A percentile compares a stretch with the other conserved stretches of the same genome.
Evolutionary conservation across 768 basidiomycete species (phyloP).

Genomic region (Ramaria sp.): DNA sequence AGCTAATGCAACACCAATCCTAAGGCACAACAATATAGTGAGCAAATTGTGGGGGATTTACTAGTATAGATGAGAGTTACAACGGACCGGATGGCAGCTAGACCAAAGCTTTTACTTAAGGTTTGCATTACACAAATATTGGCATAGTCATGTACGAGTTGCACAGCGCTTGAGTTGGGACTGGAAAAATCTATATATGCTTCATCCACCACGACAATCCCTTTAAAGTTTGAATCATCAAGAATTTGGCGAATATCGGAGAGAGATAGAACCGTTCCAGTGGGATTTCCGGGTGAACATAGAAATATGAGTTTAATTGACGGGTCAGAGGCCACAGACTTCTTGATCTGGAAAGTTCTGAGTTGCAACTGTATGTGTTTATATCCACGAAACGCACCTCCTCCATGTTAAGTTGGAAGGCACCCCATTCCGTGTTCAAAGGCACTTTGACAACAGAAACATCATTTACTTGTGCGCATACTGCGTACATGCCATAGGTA

Average conservation of each 20-base stretch:
- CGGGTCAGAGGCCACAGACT: constrained; percentile 54
- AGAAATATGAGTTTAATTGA: constrained; percentile 87
- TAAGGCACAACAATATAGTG: constrained; percentile 19
- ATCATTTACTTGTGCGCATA: constrained; percentile 94
- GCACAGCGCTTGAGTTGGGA: constrained; percentile 41
- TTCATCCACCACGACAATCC: constrained; percentile 90
- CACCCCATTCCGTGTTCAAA: constrained; percentile 70
- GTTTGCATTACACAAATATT: constrained; percentile 97
- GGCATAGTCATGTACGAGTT: constrained; percentile 66
- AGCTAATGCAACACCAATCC: constrained; percentile 82
- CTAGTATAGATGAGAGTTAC: neutral
- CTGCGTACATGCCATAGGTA: constrained; percentile 96
- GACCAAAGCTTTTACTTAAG: constrained; percentile 89
- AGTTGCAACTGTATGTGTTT: neutral
- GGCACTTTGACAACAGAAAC: constrained; percentile 69
- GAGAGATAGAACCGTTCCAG: constrained; percentile 77
- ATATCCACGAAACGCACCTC: constrained; percentile 37
- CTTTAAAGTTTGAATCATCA: constrained; percentile 74
- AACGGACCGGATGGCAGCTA: constrained; percentile 85
- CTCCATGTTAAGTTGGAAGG: constrained; percentile 65
- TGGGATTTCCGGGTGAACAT: constrained; percentile 96
- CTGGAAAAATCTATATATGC: constrained; percentile 86
- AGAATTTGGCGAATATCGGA: constrained; percentile 55
- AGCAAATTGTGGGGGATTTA: neutral
- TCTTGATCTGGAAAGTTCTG: constrained; percentile 46